Percentiles rank a stretch among this genome's conserved stretches.
Evolutionary conservation across 176 grass and related monocot species (phyloP).

Genomic region (Rhynchospora breviuscula): DNA sequence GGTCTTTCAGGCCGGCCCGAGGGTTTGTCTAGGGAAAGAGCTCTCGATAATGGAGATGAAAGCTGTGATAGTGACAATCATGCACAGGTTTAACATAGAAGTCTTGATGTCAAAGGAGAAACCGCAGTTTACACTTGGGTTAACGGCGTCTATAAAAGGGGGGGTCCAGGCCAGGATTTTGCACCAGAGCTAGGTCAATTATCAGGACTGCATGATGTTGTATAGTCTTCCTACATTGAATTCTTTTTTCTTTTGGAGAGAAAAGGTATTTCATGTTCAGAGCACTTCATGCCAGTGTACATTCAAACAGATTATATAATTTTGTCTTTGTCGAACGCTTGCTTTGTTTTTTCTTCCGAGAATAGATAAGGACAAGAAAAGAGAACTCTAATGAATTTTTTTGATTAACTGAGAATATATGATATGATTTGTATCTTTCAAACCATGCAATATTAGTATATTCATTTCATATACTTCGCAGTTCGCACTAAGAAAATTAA

Average conservation of each 20-base stretch:
- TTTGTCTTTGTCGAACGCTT: background rate
- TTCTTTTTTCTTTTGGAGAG: background rate
- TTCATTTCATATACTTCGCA: background rate
- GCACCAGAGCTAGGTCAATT: background rate
- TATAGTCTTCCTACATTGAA: background rate
- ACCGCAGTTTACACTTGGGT: constrained; percentile 46
- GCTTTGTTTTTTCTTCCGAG: background rate
- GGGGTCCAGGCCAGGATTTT: constrained; percentile 52
- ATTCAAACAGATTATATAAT: background rate
- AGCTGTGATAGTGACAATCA: constrained; percentile 45
- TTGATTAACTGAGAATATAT: background rate
- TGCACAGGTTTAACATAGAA: constrained; percentile 46
- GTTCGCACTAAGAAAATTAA: background rate
- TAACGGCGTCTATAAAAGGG: constrained; percentile 60
- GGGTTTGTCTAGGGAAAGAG: constrained; percentile 81
- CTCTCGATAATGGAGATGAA: constrained; percentile 73
- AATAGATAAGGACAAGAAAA: background rate
- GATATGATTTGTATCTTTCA: background rate
- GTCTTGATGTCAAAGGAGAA: constrained; percentile 18
- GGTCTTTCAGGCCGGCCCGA: constrained; percentile 69
- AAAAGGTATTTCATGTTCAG: constrained; percentile 14
- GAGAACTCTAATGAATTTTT: background rate
- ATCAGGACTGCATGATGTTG: background rate
- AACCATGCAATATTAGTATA: background rate
- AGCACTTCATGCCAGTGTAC: constrained; percentile 4